Base-by-base conservation (phyloP, 768 basidiomycete genomes). In the Trametes cinnabarina region DNA sequence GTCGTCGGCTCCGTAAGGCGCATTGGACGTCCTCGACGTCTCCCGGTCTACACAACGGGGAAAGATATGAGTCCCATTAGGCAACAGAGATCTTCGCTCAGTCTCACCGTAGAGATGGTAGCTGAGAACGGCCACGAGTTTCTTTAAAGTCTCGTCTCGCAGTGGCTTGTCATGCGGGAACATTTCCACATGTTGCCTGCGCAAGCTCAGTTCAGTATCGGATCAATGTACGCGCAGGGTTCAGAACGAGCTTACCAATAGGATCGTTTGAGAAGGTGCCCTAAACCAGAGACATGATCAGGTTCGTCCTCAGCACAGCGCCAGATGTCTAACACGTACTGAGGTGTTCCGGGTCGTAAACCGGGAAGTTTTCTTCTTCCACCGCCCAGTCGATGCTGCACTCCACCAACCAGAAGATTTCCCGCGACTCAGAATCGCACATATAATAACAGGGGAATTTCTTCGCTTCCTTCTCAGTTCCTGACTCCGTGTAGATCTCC, bases 121-220 rank as follows among this genome's bases (percentile, higher is more conserved):
- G 10, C n/a, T 56, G 15, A 66, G 40, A 1, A 40, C 28, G 4
- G 50, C 47, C 1, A 32, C 50, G 0, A 66, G 34, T 17, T 64
- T 58, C 5, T 57, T 22, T 4, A 66, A 12, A 1, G 28, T 39
- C 8, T 53, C 40, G 11, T 40, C 23, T 2, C 43, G 11, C 10
- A 63, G 26, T 2, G 10, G 19, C 25, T 55, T 58, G n/a, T 60
- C 26, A 44, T 60, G 28, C 0, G 68, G 68, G 34, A 66, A 69
- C 47, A 65, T 61, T 19, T 53, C 44, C 2, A 66, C 58, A 41
- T 69, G 68, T 4, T 26, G 4, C 68, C 66, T 69, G 25, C 19
- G 15, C 15, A 47, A 12, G 3, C 12, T 26, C 25, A 26, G 25
- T 9, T 25, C 23, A 4, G 26, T 20, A 14, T 23, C 25, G n/a